A percentile compares a stretch with the other conserved stretches of the same genome.
Conservation (phyloP, 108 stramenopile genomes). For the Chaetoceros tenuissimus region DNA sequence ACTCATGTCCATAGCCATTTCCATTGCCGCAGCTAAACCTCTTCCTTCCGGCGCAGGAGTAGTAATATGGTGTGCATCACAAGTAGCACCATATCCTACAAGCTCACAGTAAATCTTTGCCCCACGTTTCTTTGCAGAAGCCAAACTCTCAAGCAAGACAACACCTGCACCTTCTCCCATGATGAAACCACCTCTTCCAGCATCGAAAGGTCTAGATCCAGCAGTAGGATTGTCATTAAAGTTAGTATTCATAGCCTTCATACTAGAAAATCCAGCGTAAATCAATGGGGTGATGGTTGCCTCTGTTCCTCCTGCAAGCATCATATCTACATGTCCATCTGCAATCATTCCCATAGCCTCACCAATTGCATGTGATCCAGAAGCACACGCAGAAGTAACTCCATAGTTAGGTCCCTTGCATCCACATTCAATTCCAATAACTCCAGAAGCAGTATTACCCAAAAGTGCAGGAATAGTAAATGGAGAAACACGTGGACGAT, state of each 20-base stretch:
- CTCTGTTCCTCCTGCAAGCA: constrained; percentile 91
- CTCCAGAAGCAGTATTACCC: constrained; percentile 90
- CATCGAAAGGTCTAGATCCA: constrained; percentile 93
- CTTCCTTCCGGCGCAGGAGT: constrained; percentile 91
- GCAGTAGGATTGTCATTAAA: constrained; percentile 80
- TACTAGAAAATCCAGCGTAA: constrained; percentile 88
- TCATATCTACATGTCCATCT: constrained; percentile 80
- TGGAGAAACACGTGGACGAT: constrained; percentile 83
- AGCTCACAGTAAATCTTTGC: constrained; percentile 90
- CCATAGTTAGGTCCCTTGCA: constrained; percentile 94
- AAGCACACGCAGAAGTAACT: constrained; percentile 89
- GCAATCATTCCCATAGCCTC: constrained; percentile 85
- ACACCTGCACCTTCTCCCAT: constrained; percentile 99
- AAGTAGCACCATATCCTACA: constrained; percentile 91
- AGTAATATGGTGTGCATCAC: constrained; percentile 98
- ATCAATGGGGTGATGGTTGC: constrained; percentile 89
- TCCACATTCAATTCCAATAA: constrained; percentile 87
- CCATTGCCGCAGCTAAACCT: constrained; percentile 90
- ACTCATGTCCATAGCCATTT: constrained; percentile 70
- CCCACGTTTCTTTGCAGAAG: constrained; percentile 88
- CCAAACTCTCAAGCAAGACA: constrained; percentile 84
- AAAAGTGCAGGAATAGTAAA: constrained; percentile 92
- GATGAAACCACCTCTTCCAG: constrained; percentile 90
- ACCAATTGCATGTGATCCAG: constrained; percentile 86
- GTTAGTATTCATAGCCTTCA: constrained; percentile 90